These are phyloP conservation scores for Candida vartiovaarae DNA, from an alignment of 805 yeast species.

Conservation along the genomic window DNA sequence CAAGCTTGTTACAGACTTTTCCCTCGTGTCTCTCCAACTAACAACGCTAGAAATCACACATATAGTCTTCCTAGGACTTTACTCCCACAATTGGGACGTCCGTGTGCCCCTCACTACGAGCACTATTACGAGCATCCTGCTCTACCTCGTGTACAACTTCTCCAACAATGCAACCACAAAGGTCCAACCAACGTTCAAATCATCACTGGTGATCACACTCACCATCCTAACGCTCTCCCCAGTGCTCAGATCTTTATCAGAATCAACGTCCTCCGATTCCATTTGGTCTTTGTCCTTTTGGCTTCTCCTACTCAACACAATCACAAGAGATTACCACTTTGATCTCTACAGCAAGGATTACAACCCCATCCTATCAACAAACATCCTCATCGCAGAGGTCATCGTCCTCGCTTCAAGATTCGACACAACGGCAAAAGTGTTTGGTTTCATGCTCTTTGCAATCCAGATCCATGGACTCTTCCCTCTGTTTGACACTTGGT, in stretches of 20 bases:
- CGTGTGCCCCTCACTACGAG: constrained; percentile 30
- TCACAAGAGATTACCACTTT: constrained; percentile 61
- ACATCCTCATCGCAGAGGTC: constrained; percentile 76
- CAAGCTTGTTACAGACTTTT: constrained; percentile 64
- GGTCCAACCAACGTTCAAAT: constrained; percentile 36
- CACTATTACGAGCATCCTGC: constrained; percentile 2
- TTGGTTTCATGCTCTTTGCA: constrained; percentile 72
- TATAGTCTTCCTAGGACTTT: constrained; percentile 59
- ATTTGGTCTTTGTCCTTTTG: constrained; percentile 89
- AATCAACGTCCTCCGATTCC: constrained; percentile 87
- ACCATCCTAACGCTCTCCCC: constrained; percentile 79
- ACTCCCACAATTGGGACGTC: constrained; percentile 44
- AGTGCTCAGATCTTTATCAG: constrained; percentile 78
- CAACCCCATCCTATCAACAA: constrained; percentile 63
- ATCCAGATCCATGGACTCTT: constrained; percentile 65
- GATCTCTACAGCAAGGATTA: constrained; percentile 27
- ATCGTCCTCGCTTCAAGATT: constrained; percentile 89
- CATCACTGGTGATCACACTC: constrained; percentile 61
- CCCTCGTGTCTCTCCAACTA: constrained; percentile 59
- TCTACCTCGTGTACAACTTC: constrained; percentile 5
- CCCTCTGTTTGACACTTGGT: constrained; percentile 61
- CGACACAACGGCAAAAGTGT: constrained; percentile 64
- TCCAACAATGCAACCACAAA: neutral
- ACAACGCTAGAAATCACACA: constrained; percentile 57
- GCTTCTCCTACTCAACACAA: constrained; percentile 61